Conservation (phyloP, 2,329 filamentous ascomycete species). For the Diaporthe ampelina region DNA sequence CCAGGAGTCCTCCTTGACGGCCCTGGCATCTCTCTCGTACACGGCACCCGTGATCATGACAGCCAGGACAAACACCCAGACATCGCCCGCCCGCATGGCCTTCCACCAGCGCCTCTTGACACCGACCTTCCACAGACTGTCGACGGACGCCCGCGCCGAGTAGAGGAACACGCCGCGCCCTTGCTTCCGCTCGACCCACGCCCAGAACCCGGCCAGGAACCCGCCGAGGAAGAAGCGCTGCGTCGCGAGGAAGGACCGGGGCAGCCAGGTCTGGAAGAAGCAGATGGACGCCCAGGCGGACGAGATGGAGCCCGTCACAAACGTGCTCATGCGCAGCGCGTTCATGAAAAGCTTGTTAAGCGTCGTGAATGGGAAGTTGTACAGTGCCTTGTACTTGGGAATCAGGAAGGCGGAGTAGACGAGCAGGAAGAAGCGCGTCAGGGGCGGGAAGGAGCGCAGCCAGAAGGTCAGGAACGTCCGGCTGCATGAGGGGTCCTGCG, state of each 20-base stretch:
- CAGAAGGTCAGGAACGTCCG: constrained; percentile 91
- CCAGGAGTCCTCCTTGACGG: constrained; percentile 76
- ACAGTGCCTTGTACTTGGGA: constrained; percentile 75
- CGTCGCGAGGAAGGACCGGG: constrained; percentile 80
- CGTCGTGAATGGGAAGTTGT: constrained; percentile 77
- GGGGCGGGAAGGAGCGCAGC: constrained; percentile 83
- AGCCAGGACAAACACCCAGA: constrained; percentile 84
- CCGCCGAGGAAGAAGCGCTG: constrained; percentile 93
- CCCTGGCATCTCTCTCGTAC: constrained; percentile 78
- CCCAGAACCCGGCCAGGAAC: constrained; percentile 87
- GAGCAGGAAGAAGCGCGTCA: constrained; percentile 83
- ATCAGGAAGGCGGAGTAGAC: constrained; percentile 81
- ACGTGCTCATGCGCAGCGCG: constrained; percentile 81
- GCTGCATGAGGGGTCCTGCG: constrained; percentile 87
- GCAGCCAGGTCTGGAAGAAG: constrained; percentile 85
- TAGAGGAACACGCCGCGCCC: constrained; percentile 83
- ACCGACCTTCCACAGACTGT: constrained; percentile 93
- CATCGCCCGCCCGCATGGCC: constrained; percentile 84
- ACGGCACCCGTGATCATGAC: constrained; percentile 83
- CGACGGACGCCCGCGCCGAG: constrained; percentile 81
- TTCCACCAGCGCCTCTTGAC: constrained; percentile 91
- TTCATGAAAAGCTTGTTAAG: constrained; percentile 76
- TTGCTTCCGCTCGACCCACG: constrained; percentile 77
- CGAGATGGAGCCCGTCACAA: constrained; percentile 86
- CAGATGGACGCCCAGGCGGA: constrained; percentile 92